Evolutionary conservation across 257 asterid species (phyloP), one percentile per base, ranked within the genome.

Genomic region (Catharanthus roseus): DNA sequence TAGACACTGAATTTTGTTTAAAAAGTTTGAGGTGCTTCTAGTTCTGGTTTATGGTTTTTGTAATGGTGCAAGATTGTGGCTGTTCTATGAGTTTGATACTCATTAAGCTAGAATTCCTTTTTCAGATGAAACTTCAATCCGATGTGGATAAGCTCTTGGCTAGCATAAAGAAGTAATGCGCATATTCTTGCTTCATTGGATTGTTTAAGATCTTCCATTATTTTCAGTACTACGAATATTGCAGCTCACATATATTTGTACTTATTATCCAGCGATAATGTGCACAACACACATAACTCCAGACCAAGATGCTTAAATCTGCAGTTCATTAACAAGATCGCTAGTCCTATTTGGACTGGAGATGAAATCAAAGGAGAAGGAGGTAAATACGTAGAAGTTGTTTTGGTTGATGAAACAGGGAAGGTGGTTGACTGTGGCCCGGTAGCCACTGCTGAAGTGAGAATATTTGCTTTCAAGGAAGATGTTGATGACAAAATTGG

Each of bases 341-440:
- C 78, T 62, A 55, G 0, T 63, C 55, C 62, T 72, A 72, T 77
- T 74, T 76, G 81, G 72, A 80, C 90, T 0, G 77, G 89, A 12
- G 68, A 71, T 58, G 86, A 78, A 61, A 75, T 87, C 67, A 77
- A 77, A 70, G 90, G 82, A 28, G 84, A 71, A 49, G 84, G 70
- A 19, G 67, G 65, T 10, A 23, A 53, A 54, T 16, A n/a, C 15
- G 19, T 85, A 57, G 64, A 77, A 68, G 68, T 87, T 56, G 80
- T 67, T 45, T 78, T 85, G 6, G 65, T 82, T 18, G 83, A 87
- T 64, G 79, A 45, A 23, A 67, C 86, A 0, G 84, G 81, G 2
- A 41, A 77, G 9, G 53, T 74, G 23, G 77, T 86, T 16, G 83
- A 75, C 1, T 62, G 21, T 16, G 89, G 83, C 10, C 76, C 79